Percentiles rank a stretch among this genome's conserved stretches.
Conservation (phyloP, 129 eudicot species). For the Tanacetum coccineum region DNA sequence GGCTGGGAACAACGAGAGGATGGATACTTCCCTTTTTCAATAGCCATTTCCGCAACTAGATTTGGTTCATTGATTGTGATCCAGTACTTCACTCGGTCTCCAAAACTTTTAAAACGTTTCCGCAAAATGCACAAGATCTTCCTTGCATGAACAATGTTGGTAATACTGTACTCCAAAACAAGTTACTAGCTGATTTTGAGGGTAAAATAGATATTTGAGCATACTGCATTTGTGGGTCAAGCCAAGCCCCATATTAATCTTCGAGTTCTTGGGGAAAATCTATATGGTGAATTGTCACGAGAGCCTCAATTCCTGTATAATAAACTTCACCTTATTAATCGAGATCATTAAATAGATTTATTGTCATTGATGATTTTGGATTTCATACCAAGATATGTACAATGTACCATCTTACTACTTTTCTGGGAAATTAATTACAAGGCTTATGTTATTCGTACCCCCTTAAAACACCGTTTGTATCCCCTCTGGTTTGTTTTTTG, state of each 20-base stretch:
- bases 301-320: constrained; percentile 58
- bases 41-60: constrained; percentile 32
- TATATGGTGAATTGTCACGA: constrained; percentile 70
- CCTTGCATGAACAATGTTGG: constrained; percentile 42
- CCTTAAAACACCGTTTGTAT: no score
- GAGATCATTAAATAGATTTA: background rate
- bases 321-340: background rate
- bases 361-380: no score
- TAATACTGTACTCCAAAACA: background rate
- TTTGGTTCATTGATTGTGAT: constrained; percentile 79
- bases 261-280: constrained; percentile 80
- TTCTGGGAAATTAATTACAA: no score
- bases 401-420: background rate
- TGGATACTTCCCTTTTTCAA: constrained; percentile 43
- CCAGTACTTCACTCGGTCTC: constrained; percentile 88
- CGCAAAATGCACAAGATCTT: constrained; percentile 69
- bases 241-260: constrained; percentile 69
- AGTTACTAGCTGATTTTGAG: background rate
- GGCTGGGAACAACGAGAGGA: constrained; percentile 76
- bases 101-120: constrained; percentile 54
- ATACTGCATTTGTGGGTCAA: constrained; percentile 75
- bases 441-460: no score
- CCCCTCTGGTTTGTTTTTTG: no score
- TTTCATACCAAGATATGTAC: background rate
- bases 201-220: constrained; percentile 7